A percentile compares a stretch with the other conserved stretches of the same genome.
Conservation (phyloP, 176 grass and related monocot genomes). For the Thinopyrum elongatum region DNA sequence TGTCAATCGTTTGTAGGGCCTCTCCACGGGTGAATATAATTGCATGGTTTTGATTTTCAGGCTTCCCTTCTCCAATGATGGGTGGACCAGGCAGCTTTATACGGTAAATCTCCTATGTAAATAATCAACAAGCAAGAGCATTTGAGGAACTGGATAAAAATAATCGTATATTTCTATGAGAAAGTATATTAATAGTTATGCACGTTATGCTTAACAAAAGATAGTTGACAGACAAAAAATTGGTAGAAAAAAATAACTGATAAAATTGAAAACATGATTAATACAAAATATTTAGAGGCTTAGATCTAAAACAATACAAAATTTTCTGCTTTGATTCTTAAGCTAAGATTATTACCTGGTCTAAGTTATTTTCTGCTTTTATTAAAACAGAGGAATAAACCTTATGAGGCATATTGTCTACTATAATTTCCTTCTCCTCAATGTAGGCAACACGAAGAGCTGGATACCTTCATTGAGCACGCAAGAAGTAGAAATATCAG, state of each 20-base stretch:
- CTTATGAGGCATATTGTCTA: constrained; percentile 33
- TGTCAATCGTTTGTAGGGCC: constrained; percentile 94
- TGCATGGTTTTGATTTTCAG: constrained; percentile 98
- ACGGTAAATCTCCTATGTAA: constrained; percentile 84
- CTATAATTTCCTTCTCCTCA: constrained; percentile 88
- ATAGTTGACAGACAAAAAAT: constrained; percentile 3
- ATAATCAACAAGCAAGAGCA: constrained; percentile 24
- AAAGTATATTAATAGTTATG: background rate
- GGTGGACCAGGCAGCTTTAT: constrained; percentile 86
- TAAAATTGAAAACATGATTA: background rate
- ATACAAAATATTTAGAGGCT: constrained; percentile 11
- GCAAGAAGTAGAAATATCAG: constrained; percentile 26
- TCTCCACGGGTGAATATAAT: constrained; percentile 98
- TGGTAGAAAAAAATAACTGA: constrained; percentile 1
- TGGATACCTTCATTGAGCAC: constrained; percentile 56
- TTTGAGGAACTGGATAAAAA: background rate
- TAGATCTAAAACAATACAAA: constrained; percentile 8
- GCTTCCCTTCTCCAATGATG: constrained; percentile 93
- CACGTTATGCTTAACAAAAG: constrained; percentile 3
- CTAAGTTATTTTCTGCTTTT: constrained; percentile 87
- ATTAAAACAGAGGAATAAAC: constrained; percentile 92
- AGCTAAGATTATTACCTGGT: constrained; percentile 69
- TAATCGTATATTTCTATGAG: background rate
- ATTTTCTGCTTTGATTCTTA: background rate
- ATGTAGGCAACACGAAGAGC: constrained; percentile 88